Conservation (phyloP, 208 protist species). For the Crithidia acanthocephali region DNA sequence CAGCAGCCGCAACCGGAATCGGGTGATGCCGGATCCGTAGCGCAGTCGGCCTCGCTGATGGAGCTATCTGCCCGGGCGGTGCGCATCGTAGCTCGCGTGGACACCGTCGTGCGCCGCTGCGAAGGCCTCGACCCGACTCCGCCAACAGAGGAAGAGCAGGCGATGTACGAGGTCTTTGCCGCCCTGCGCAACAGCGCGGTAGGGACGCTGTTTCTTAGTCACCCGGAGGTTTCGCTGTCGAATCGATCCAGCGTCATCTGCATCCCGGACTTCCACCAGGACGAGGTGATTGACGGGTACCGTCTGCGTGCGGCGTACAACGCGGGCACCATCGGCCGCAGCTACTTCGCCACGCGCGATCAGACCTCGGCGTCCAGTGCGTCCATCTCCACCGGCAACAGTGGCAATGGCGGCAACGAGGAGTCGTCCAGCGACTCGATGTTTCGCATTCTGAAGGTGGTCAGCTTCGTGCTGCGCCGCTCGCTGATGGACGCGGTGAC, state of each 20-base stretch:
- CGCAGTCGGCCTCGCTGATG: neutral
- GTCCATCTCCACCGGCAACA: slow-evolving; percentile 1
- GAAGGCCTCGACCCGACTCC: slow-evolving; percentile 26
- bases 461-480: slow-evolving; percentile 72
- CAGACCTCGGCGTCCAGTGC: slow-evolving; percentile 1
- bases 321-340: slow-evolving; percentile 73
- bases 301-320: slow-evolving; percentile 48
- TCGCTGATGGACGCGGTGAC: slow-evolving; percentile 51
- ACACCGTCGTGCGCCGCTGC: slow-evolving; percentile 57
- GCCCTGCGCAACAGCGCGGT: slow-evolving; percentile 53
- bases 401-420: neutral
- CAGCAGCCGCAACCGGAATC: slow-evolving; percentile 8
- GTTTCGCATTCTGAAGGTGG: slow-evolving; percentile 65
- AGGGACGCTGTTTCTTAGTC: slow-evolving; percentile 59
- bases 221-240: slow-evolving; percentile 80
- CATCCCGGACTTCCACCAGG: slow-evolving; percentile 62
- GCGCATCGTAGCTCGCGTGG: slow-evolving; percentile 38
- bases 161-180: slow-evolving; percentile 56
- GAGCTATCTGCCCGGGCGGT: slow-evolving; percentile 36
- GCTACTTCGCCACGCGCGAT: slow-evolving; percentile 55
- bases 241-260: slow-evolving; percentile 76
- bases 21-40: neutral
- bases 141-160: slow-evolving; percentile 40
- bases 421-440: slow-evolving; percentile 10
- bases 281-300: slow-evolving; percentile 64